Evolutionary conservation across 768 basidiomycete genomes (phyloP).

Genomic region (Macrolepiota dolichaula): DNA sequence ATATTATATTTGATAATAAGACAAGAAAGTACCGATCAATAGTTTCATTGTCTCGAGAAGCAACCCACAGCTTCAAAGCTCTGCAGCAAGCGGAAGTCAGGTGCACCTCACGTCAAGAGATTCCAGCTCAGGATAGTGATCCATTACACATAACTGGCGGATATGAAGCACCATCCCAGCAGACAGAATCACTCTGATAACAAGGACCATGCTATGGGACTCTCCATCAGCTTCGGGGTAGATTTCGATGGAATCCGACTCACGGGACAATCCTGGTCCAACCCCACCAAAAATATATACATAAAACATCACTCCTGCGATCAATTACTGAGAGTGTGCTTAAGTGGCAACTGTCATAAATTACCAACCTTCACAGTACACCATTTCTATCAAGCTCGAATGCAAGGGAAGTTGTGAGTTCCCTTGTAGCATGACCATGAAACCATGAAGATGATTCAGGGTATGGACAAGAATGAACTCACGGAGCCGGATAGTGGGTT

Average conservation of each 20-base stretch:
- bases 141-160: background rate
- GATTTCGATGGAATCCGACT: background rate
- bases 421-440: background rate
- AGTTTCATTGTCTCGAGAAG: too few relatives aligned
- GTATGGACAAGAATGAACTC: background rate
- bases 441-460: background rate
- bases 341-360: background rate
- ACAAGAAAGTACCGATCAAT: too few relatives aligned
- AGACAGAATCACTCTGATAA: background rate
- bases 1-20: too few relatives aligned
- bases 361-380: background rate
- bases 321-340: background rate
- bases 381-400: background rate
- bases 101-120: background rate
- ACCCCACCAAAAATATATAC: background rate
- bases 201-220: background rate
- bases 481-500: background rate
- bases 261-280: background rate
- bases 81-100: too few relatives aligned
- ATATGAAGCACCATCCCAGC: background rate
- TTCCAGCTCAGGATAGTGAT: background rate
- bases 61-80: too few relatives aligned
- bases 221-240: background rate
- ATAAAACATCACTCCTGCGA: background rate
- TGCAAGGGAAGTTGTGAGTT: background rate